These are phyloP conservation scores for Sugiyamaella grinbergsii DNA, from an alignment of 1,139 yeast genomes.

Conservation along the genomic window DNA sequence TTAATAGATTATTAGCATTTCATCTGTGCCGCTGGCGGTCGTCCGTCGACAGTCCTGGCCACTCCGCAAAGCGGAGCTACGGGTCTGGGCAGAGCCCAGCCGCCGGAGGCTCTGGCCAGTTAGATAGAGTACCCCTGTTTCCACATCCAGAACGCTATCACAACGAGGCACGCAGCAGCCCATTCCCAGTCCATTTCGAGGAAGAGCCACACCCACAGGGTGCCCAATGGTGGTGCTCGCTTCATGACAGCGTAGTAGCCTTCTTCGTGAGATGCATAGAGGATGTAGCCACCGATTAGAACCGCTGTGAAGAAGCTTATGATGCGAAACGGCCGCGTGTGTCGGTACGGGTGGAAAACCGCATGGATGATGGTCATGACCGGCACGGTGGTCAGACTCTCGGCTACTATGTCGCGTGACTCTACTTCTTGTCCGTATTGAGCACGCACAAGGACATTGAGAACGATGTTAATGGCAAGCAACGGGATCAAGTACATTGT, in stretches of 20 bases:
- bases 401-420: slow-evolving; percentile 29
- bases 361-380: slow-evolving; percentile 37
- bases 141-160: slow-evolving; percentile 40
- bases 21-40: slow-evolving; percentile 4
- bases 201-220: slow-evolving; percentile 47
- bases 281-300: slow-evolving; percentile 41
- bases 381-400: slow-evolving; percentile 36
- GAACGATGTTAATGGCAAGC: slow-evolving; percentile 39
- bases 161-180: slow-evolving; percentile 39
- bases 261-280: slow-evolving; percentile 41
- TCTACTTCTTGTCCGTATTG: slow-evolving; percentile 39
- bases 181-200: slow-evolving; percentile 46
- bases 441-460: slow-evolving; percentile 41
- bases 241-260: slow-evolving; percentile 47
- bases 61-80: background rate
- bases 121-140: slow-evolving; percentile 32
- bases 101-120: slow-evolving; percentile 1
- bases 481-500: slow-evolving; percentile 40
- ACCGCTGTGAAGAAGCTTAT: slow-evolving; percentile 34
- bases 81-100: slow-evolving; percentile 8
- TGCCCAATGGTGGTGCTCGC: slow-evolving; percentile 47
- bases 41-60: too few relatives aligned
- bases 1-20: slow-evolving; percentile 1
- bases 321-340: slow-evolving; percentile 31
- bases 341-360: slow-evolving; percentile 35